phyloP scores from a whole-genome alignment of 305 asterid species.

The Fraxinus velutina region DNA sequence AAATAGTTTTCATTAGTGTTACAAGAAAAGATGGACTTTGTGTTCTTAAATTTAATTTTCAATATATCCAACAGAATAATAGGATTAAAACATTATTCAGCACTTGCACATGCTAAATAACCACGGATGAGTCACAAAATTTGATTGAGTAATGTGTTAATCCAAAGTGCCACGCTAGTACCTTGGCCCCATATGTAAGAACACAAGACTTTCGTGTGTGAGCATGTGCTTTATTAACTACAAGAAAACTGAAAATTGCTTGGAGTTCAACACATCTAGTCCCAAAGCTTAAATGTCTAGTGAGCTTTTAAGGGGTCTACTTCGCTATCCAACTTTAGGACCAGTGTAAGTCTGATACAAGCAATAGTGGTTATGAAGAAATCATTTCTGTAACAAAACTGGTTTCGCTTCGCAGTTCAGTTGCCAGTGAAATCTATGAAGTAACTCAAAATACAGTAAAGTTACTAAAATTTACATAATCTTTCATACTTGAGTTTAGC shows the following conservation, averaged over 20 bases:
- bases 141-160: neutral
- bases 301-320: neutral
- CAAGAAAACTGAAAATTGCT: neutral
- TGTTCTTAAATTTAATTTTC: neutral
- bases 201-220: neutral
- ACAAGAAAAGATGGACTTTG: neutral
- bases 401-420: neutral
- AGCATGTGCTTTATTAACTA: neutral
- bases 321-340: neutral
- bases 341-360: neutral
- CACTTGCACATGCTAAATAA: neutral
- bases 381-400: neutral
- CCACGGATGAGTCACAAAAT: neutral
- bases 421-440: neutral
- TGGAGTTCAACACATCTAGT: neutral
- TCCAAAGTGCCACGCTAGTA: neutral
- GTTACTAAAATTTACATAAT: neutral
- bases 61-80: neutral
- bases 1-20: neutral
- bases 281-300: neutral
- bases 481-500: neutral
- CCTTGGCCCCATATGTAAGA: neutral
- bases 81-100: neutral
- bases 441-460: neutral
- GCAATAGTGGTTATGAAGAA: neutral